A percentile compares a stretch with the other conserved stretches of the same genome.
phyloP scores from a whole-genome alignment of 1,139 yeast genomes.

The Taphrina sp. region DNA sequence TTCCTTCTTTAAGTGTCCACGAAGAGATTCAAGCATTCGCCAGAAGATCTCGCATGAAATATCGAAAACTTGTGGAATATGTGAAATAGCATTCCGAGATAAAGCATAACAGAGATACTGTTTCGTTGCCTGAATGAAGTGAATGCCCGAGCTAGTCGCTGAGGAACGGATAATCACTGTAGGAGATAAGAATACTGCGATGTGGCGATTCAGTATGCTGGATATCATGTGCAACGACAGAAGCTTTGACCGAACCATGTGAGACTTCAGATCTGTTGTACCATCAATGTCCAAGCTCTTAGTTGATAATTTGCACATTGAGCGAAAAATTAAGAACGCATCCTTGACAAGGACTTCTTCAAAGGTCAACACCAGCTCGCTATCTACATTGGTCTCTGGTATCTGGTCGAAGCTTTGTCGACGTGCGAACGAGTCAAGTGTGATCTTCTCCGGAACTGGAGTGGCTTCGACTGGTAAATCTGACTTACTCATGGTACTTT shows the following conservation, averaged over 20 bases:
- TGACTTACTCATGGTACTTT: conserved; percentile 2
- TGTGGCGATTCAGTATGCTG: conserved; percentile 78
- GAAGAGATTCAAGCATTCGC: conserved; percentile 75
- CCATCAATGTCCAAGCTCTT: conserved; percentile 62
- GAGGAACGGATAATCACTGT: conserved; percentile 60
- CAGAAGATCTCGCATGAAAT: conserved; percentile 90
- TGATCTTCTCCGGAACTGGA: conserved; percentile 40
- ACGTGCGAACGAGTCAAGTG: conserved; percentile 39
- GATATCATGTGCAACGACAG: conserved; percentile 85
- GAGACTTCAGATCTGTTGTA: conserved; percentile 77
- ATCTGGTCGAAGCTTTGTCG: conserved; percentile 39
- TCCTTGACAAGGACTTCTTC: conserved; percentile 77
- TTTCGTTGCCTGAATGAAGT: conserved; percentile 75
- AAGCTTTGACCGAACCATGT: conserved; percentile 85
- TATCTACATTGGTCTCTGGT: conserved; percentile 36
- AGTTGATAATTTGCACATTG: conserved; percentile 89
- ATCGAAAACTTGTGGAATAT: conserved; percentile 88
- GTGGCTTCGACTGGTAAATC: too few relatives aligned
- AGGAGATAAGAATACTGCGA: conserved; percentile 70
- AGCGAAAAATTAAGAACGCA: conserved; percentile 87
- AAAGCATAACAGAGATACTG: conserved; percentile 79
- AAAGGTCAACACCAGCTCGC: conserved; percentile 47
- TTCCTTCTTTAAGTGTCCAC: conserved; percentile 85
- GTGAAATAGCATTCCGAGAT: conserved; percentile 90
- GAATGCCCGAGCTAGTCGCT: conserved; percentile 58